phyloP scores from a whole-genome alignment of 345 rosid genomes.

The Lagerstroemia speciosa region DNA sequence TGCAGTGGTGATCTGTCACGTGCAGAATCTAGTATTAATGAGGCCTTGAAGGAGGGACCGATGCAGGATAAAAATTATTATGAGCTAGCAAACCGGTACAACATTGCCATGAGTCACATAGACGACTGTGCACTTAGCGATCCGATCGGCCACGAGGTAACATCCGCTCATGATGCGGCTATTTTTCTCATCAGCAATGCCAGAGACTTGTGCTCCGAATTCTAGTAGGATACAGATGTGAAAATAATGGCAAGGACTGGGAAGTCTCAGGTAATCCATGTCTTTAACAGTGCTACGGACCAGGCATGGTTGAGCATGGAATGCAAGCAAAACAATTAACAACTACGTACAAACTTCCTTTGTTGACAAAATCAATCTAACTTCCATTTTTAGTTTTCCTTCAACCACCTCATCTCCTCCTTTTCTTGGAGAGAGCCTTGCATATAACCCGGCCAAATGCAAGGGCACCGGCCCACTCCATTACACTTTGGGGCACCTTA shows the following conservation, averaged over 20 bases:
- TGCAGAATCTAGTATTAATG: neutral
- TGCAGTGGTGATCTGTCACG: neutral
- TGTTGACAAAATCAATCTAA: too few species aligned
- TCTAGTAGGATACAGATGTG: too few species aligned
- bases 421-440: too few species aligned
- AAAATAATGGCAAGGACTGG: too few species aligned
- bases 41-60: neutral
- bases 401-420: too few species aligned
- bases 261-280: too few species aligned
- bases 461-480: slow-evolving; percentile 24
- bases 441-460: slow-evolving; percentile 12
- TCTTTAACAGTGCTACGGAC: too few species aligned
- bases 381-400: too few species aligned
- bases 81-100: neutral
- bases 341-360: too few species aligned
- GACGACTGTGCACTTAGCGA: neutral
- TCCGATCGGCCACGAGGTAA: neutral
- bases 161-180: neutral
- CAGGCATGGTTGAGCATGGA: too few species aligned
- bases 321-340: too few species aligned
- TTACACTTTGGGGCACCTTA: slow-evolving; percentile 28
- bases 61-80: neutral
- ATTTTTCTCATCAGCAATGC: neutral
- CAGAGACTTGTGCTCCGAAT: neutral
- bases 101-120: neutral